A percentile compares a stretch with the other conserved stretches of the same genome.
These are phyloP conservation scores for Candida loeiensis DNA, from an alignment of 805 yeast genomes.

Conservation along the genomic window DNA sequence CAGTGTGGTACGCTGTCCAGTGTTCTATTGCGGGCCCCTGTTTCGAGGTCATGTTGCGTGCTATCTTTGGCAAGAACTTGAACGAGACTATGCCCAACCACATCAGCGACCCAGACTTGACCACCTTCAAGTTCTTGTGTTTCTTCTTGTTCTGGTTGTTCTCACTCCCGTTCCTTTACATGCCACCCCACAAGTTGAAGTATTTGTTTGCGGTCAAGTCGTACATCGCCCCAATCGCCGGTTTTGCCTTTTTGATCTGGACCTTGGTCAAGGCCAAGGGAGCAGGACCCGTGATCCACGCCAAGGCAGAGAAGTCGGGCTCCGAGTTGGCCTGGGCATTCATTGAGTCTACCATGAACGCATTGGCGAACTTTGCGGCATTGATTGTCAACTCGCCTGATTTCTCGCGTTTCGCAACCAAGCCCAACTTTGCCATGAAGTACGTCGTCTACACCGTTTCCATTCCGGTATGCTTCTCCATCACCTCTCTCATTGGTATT, in stretches of 20 bases:
- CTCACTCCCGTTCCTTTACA: conserved; percentile 75
- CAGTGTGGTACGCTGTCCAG: conserved; percentile 87
- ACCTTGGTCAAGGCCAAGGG: conserved; percentile 77
- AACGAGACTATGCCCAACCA: conserved; percentile 61
- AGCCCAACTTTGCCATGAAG: conserved; percentile 36
- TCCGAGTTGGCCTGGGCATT: conserved; percentile 79
- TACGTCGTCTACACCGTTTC: conserved; percentile 50
- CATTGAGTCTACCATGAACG: conserved; percentile 71
- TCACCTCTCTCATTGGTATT: conserved; percentile 83
- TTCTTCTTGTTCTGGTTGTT: conserved; percentile 81
- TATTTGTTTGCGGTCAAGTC: conserved; percentile 85
- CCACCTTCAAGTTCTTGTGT: conserved; percentile 68
- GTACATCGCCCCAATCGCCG: conserved; percentile 74
- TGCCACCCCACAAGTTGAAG: conserved; percentile 78
- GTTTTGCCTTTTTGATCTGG: conserved; percentile 81
- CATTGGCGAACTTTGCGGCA: conserved; percentile 86
- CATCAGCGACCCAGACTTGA: conserved; percentile 55
- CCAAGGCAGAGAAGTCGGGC: conserved; percentile 46
- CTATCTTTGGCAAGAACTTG: conserved; percentile 66
- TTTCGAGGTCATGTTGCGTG: conserved; percentile 66
- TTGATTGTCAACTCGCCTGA: conserved; percentile 85
- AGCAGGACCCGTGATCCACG: conserved; percentile 67
- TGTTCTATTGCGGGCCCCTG: conserved; percentile 83
- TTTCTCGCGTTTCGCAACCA: conserved; percentile 75
- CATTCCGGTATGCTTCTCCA: conserved; percentile 72